phyloP scores from a whole-genome alignment of 495 filamentous ascomycete genomes.

The Trichoderma reesei region DNA sequence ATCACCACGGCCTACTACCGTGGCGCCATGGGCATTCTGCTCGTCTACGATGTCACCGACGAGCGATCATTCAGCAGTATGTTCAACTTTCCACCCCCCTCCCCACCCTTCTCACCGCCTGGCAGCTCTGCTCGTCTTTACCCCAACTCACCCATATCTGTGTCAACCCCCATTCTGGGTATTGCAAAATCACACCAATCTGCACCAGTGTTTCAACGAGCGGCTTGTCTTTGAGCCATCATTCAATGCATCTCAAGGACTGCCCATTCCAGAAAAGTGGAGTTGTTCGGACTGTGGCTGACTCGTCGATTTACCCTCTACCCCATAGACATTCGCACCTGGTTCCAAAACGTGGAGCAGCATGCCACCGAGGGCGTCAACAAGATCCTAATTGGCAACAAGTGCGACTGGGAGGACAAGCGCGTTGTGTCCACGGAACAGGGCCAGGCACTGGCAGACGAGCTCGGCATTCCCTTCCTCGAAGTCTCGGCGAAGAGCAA shows the following conservation, averaged over 20 bases:
- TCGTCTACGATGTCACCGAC: slow-evolving; percentile 98
- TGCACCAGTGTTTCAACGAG: not conserved
- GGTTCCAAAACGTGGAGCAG: slow-evolving; percentile 99
- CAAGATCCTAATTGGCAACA: slow-evolving; percentile 99
- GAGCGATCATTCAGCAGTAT: slow-evolving; percentile 95
- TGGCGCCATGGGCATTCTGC: slow-evolving; percentile 94
- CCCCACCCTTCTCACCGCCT: slow-evolving; percentile 7
- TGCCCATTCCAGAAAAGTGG: too few relatives aligned
- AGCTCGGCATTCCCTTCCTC: slow-evolving; percentile 96
- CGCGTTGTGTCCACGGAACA: slow-evolving; percentile 84
- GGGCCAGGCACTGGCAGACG: slow-evolving; percentile 86
- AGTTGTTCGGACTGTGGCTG: not conserved
- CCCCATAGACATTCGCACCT: slow-evolving; percentile 82
- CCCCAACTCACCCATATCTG: not conserved
- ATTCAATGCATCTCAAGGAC: too few relatives aligned
- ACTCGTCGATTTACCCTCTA: slow-evolving; percentile 12
- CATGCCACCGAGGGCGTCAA: slow-evolving; percentile 98
- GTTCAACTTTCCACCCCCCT: slow-evolving; percentile 19
- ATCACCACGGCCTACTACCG: slow-evolving; percentile 99
- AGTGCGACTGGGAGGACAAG: slow-evolving; percentile 99
- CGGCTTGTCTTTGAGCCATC: not conserved
- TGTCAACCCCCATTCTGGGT: not conserved
- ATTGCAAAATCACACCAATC: not conserved
- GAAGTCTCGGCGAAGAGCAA: slow-evolving; percentile 98
- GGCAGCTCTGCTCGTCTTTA: not conserved